Evolutionary conservation across 2,329 filamentous ascomycete species (phyloP).

Genomic region (Fusarium subglutinans): DNA sequence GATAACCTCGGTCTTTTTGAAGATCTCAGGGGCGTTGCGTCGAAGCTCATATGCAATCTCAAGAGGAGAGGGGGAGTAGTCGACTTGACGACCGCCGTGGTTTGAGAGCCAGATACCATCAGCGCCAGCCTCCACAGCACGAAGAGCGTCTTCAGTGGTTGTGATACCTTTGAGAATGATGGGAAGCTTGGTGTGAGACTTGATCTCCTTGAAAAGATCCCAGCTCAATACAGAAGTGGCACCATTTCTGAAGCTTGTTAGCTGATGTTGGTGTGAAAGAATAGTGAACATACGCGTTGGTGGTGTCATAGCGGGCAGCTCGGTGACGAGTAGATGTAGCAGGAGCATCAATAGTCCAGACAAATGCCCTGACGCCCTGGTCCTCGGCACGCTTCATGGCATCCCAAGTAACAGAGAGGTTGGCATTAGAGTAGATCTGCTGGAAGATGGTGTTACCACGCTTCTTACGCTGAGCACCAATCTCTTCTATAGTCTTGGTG

Average conservation of each 20-base stretch:
- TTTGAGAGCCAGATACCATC: conserved; percentile 53
- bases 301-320: conserved; percentile 41
- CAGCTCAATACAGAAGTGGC: conserved; percentile 38
- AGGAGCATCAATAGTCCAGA: conserved; percentile 50
- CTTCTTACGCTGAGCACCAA: conserved; percentile 41
- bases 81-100: conserved; percentile 54
- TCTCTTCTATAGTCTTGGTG: conserved; percentile 48
- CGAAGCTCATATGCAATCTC: conserved; percentile 46
- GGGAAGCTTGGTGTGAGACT: conserved; percentile 46
- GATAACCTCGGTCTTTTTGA: conserved; percentile 49
- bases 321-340: conserved; percentile 36
- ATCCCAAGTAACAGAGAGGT: conserved; percentile 47
- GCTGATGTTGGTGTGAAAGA: rapidly evolving
- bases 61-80: conserved; percentile 43
- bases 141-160: conserved; percentile 50
- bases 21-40: conserved; percentile 50
- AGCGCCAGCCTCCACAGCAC: conserved; percentile 46
- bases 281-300: conserved; percentile 22
- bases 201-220: conserved; percentile 44
- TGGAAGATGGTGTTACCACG: conserved; percentile 46
- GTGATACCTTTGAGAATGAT: conserved; percentile 52
- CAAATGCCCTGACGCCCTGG: conserved; percentile 50
- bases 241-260: conserved; percentile 7
- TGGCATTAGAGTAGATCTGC: conserved; percentile 48
- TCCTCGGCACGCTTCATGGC: conserved; percentile 46